Evolutionary conservation across 176 grass and related monocot genomes (phyloP), one percentile per base, ranked within the genome.

Genomic region (Lolium rigidum): DNA sequence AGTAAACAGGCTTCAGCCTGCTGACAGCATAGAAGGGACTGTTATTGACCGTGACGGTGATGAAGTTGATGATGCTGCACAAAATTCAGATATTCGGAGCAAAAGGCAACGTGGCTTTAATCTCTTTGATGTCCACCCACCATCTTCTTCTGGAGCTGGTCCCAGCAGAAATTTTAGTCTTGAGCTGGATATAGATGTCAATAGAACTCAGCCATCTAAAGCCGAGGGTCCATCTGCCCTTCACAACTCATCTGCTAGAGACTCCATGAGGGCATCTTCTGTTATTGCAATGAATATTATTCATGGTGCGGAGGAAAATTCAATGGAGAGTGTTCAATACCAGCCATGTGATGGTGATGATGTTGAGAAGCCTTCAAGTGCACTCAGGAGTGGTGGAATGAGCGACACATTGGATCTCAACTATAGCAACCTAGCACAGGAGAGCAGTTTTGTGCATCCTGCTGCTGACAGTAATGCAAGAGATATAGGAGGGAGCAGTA

Each of bases 321-420:
- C 97, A 39, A 99, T 93, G 94, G 97, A 99, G 49, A 99, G 97
- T 82, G 97, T 99, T 82, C 94, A 99, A 88, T 93, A 94, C 85
- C 82, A 90, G 87, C 97, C 97, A 20, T 88, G 92, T 81, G 93
- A 94, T 92, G 82, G 41, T 77, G 97, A 88, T 88, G 97, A 91
- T 82, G 79, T 94, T 85, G 87, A 90, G 67, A 88, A 89, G 85
- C 91, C 88, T 81, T 98, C 95, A 28, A 91, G 87, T 76, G 85
- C 89, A 38, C 72, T 92, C 62, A 91, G 95, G 86, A 98, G 89
- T 75, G 89, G 76, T 88, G 82, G 71, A 71, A 88, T 84, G 80
- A 97, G 90, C 28, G 92, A 97, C 39, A 60, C 88, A 16, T 87
- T 96, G 87, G 97, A 96, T 93, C 89, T 92, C 56, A 98, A 98